Evolutionary conservation across 2,329 filamentous ascomycete species (phyloP), one percentile per base, ranked within the genome.

Genomic region (Colletotrichum sp.): DNA sequence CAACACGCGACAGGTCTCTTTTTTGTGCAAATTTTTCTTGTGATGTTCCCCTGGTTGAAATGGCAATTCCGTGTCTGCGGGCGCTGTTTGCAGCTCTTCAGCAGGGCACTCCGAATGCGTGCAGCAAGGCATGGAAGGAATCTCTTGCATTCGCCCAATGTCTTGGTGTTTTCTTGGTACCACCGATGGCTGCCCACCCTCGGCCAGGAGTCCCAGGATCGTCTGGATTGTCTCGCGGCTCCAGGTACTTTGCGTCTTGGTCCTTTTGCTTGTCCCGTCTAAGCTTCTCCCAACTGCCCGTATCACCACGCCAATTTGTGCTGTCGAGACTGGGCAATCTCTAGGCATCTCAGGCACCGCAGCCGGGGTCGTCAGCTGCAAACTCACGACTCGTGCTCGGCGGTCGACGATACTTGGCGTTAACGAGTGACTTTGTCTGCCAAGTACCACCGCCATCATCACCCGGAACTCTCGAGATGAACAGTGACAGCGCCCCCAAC

Each of bases 101-200:
- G 36, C 18, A 60, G 44, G 18, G 21, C 28, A 39, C 49, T 4
- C 13, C 49, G 32, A 52, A 59, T 28, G 70, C 64, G 52, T 39
- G n/a, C 21, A 32, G 18, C 49, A 71, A 64, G 44, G 44, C 44
- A 44, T 65, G 10, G 60, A 60, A 71, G 69, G 63, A 76, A 64
- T 55, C 63, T 32, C 36, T 55, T 52, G 60, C 69, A 57, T 36
- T 39, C n/a, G 57, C 63, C 69, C 70, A 63, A 49, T 34, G 64
- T 69, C 74, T 76, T 76, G 74, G 73, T 75, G 74, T 76, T 76
- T 76, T 74, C 74, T 76, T 73, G 74, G 74, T 74, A 69, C 59
- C 73, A 69, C 74, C 26, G 57, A 69, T 73, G 30, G 44, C 34
- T 32, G 62, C 30, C 72, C 63, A 36, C 16, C 63, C n/a, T 52